Conservation (phyloP, 2,329 filamentous ascomycete species). For the Fusarium tjaetaba region DNA sequence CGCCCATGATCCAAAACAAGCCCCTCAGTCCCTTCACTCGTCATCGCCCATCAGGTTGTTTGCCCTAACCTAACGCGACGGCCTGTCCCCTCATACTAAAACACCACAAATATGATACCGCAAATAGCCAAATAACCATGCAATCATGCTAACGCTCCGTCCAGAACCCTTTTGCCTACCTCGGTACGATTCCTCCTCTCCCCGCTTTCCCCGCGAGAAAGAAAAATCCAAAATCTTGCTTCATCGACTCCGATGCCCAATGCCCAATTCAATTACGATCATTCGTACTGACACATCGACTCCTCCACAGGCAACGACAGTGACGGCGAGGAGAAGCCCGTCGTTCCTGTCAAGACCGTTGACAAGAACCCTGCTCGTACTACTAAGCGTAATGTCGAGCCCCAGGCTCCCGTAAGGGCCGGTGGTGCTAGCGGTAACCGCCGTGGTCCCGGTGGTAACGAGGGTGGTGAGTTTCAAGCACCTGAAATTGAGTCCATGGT, state of each 20-base stretch:
- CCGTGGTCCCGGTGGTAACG: slow-evolving; percentile 76
- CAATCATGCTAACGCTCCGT: slow-evolving; percentile 33
- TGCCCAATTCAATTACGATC: slow-evolving; percentile 33
- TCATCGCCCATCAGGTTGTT: slow-evolving; percentile 34
- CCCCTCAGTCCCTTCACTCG: slow-evolving; percentile 34
- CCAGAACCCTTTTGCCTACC: slow-evolving; percentile 97
- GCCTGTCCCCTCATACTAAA: not conserved
- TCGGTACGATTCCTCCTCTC: slow-evolving; percentile 74
- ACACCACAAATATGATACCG: slow-evolving; percentile 3
- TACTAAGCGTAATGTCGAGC: slow-evolving; percentile 85
- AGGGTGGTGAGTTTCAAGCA: slow-evolving; percentile 75
- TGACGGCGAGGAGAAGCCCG: slow-evolving; percentile 73
- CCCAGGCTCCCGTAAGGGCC: slow-evolving; percentile 69
- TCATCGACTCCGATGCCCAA: slow-evolving; percentile 26
- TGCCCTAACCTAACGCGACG: slow-evolving; percentile 34
- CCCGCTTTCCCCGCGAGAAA: slow-evolving; percentile 31
- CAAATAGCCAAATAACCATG: not conserved
- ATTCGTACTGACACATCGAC: slow-evolving; percentile 36
- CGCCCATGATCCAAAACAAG: slow-evolving; percentile 15
- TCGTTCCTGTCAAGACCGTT: slow-evolving; percentile 86
- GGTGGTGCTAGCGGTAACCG: slow-evolving; percentile 55
- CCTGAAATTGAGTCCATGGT: not conserved
- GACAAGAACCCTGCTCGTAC: slow-evolving; percentile 82
- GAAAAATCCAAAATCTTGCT: slow-evolving; percentile 26
- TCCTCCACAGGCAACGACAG: slow-evolving; percentile 65